Conservation (phyloP, 192 early-diverging fungal genomes). For the Lobosporangium transversale region DNA sequence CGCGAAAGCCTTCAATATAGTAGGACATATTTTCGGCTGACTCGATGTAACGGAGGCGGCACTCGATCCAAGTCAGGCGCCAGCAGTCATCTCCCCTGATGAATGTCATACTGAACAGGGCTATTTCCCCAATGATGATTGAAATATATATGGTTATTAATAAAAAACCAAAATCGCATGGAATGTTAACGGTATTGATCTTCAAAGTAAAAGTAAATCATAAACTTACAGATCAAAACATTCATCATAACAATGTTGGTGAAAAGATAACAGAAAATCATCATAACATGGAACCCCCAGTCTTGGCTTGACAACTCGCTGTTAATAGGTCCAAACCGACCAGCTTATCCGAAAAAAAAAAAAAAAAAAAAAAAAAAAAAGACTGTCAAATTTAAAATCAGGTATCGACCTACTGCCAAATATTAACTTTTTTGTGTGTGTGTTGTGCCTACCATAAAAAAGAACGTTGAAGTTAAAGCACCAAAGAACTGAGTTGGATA, state of each 20-base stretch:
- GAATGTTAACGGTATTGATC: background rate
- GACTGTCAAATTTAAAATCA: background rate
- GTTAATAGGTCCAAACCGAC: background rate
- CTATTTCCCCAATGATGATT: no score
- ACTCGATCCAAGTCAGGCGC: conserved; percentile 31
- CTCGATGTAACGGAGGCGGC: conserved; percentile 26
- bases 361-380: background rate
- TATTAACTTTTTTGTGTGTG: no score
- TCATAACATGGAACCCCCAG: conserved; percentile 36
- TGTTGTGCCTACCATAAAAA: background rate
- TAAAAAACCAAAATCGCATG: background rate
- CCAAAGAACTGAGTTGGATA: background rate
- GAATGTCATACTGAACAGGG: conserved; percentile 33
- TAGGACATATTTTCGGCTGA: conserved; percentile 46
- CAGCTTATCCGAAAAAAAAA: background rate
- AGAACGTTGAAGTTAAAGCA: background rate
- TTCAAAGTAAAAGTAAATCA: background rate
- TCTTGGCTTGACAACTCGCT: background rate
- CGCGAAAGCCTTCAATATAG: conserved; percentile 20
- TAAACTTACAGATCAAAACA: conserved; percentile 28
- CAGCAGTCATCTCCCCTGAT: conserved; percentile 27
- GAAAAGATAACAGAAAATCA: conserved; percentile 24
- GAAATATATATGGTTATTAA: no score
- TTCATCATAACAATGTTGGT: conserved; percentile 31
- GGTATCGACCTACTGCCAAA: no score